Evolutionary conservation across 1,284 basidiomycete genomes (phyloP).

Genomic region (Boletus subluridellus): DNA sequence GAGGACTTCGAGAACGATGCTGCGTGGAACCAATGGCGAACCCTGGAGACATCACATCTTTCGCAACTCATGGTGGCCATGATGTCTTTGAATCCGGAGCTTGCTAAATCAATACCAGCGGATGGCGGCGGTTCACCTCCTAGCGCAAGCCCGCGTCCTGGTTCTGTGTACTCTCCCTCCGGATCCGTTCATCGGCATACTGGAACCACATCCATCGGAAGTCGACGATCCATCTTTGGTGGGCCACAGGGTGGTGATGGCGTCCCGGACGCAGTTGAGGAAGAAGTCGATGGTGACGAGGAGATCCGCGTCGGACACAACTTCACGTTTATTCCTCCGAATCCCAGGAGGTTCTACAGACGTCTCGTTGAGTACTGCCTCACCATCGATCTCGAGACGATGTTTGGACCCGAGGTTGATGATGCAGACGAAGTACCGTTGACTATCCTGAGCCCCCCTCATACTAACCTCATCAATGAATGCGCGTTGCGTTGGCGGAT

Average conservation of each 20-base stretch:
- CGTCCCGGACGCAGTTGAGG: conserved; percentile 40
- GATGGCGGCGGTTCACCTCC: conserved; percentile 47
- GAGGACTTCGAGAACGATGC: conserved; percentile 83
- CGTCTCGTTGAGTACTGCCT: conserved; percentile 84
- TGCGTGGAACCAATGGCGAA: conserved; percentile 83
- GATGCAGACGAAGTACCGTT: conserved; percentile 96
- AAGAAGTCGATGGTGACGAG: conserved; percentile 58
- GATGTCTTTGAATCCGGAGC: conserved; percentile 83
- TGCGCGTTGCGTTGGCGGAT: conserved; percentile 91
- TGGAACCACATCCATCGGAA: conserved; percentile 51
- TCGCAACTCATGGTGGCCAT: conserved; percentile 88
- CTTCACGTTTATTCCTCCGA: conserved; percentile 89
- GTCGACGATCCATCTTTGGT: conserved; percentile 55
- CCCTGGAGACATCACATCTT: conserved; percentile 78
- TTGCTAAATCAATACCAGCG: conserved; percentile 73
- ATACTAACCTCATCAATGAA: conserved; percentile 83
- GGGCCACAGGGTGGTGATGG: conserved; percentile 29
- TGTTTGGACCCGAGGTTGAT: conserved; percentile 81
- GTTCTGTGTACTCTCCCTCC: conserved; percentile 49
- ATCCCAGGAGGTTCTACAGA: conserved; percentile 82
- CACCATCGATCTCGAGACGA: conserved; percentile 81
- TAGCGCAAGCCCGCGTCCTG: conserved; percentile 48
- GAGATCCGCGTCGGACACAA: conserved; percentile 66
- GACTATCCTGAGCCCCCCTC: conserved; percentile 81
- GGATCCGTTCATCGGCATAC: conserved; percentile 45